A percentile compares a stretch with the other conserved stretches of the same genome.
Conservation (phyloP, 306 rosid species). For the Rubus idaeus region DNA sequence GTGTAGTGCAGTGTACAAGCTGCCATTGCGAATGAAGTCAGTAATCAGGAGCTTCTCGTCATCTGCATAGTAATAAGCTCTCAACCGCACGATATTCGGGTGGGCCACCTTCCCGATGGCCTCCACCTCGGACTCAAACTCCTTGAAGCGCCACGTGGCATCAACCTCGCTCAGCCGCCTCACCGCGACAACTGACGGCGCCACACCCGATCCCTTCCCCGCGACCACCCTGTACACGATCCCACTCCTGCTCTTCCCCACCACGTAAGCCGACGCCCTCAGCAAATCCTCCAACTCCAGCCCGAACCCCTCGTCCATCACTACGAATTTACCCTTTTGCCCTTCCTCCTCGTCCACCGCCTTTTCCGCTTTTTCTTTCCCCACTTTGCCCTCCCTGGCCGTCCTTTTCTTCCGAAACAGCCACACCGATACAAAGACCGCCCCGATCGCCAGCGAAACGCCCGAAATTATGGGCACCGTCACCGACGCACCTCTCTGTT, state of each 20-base stretch:
- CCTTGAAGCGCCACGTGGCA: slow-evolving; percentile 72
- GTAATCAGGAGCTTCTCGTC: slow-evolving; percentile 73
- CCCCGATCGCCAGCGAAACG: slow-evolving; percentile 46
- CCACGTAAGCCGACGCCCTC: slow-evolving; percentile 87
- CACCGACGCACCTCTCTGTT: slow-evolving; percentile 27
- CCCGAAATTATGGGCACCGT: slow-evolving; percentile 53
- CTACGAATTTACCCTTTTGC: slow-evolving; percentile 66
- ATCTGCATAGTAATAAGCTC: slow-evolving; percentile 72
- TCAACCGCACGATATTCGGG: slow-evolving; percentile 61
- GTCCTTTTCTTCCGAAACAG: slow-evolving; percentile 44
- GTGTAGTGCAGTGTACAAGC: slow-evolving; percentile 60
- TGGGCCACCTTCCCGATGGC: slow-evolving; percentile 73
- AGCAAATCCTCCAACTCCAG: slow-evolving; percentile 76
- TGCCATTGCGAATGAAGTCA: slow-evolving; percentile 76
- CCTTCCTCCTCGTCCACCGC: slow-evolving; percentile 39
- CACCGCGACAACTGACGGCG: slow-evolving; percentile 60
- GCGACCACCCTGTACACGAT: slow-evolving; percentile 73
- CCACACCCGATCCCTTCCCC: slow-evolving; percentile 41
- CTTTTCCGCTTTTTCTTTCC: slow-evolving; percentile 20
- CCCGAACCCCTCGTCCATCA: slow-evolving; percentile 63
- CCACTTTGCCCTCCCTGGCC: slow-evolving; percentile 39
- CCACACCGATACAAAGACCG: slow-evolving; percentile 54
- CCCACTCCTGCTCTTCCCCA: slow-evolving; percentile 81
- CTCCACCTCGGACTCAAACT: slow-evolving; percentile 67
- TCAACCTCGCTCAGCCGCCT: slow-evolving; percentile 69